Conservation (phyloP, 164 flowering plant species). For the Aristolochia californica region DNA sequence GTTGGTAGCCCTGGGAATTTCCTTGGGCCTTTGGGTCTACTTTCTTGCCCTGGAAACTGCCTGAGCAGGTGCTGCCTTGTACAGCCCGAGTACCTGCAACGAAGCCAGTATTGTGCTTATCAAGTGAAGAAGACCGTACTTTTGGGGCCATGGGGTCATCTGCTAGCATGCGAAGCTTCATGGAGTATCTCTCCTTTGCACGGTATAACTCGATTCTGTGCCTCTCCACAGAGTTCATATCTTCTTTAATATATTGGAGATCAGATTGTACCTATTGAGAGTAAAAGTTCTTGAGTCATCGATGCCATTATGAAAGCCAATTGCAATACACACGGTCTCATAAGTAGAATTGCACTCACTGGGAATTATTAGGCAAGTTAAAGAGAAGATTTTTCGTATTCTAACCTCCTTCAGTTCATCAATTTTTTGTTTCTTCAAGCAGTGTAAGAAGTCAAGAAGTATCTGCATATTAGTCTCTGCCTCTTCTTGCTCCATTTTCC, state of each 20-base stretch:
- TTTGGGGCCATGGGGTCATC: conserved; percentile 41
- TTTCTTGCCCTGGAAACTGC: conserved; percentile 37
- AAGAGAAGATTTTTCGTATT: neutral
- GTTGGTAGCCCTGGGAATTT: conserved; percentile 37
- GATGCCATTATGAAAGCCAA: too few relatives aligned
- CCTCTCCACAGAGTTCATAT: conserved; percentile 67
- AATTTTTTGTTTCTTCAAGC: conserved; percentile 69
- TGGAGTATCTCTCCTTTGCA: conserved; percentile 54
- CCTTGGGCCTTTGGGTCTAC: conserved; percentile 36
- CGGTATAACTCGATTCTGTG: conserved; percentile 64
- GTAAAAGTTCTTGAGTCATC: neutral
- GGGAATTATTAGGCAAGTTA: neutral
- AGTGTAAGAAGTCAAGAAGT: conserved; percentile 66
- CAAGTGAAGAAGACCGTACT: conserved; percentile 36
- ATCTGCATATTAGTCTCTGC: conserved; percentile 88
- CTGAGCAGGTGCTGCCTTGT: conserved; percentile 36
- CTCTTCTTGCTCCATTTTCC: conserved; percentile 95
- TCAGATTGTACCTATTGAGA: conserved; percentile 61
- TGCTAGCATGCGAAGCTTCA: conserved; percentile 51
- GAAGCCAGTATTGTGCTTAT: conserved; percentile 39
- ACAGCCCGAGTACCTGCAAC: conserved; percentile 33
- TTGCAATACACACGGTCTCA: too few relatives aligned
- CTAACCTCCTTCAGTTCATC: conserved; percentile 84
- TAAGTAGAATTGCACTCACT: too few relatives aligned
- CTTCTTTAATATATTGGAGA: conserved; percentile 83